Evolutionary conservation across 495 filamentous ascomycete genomes (phyloP).

Genomic region (Penicillium daleae): DNA sequence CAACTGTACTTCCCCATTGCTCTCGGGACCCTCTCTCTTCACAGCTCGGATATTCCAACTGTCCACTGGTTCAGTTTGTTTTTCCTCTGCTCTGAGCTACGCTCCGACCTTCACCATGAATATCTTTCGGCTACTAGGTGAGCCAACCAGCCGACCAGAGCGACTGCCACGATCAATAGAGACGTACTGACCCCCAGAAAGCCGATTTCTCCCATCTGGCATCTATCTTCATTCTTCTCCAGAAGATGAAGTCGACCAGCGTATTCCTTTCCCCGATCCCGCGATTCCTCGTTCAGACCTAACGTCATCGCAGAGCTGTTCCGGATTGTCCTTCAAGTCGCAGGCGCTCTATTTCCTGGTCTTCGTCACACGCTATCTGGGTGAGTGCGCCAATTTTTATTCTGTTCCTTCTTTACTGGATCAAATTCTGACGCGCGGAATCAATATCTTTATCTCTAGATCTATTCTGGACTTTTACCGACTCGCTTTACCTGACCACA

Average conservation of each 20-base stretch:
- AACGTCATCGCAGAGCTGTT: constrained; percentile 71
- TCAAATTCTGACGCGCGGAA: constrained; percentile 10
- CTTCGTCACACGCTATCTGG: constrained; percentile 90
- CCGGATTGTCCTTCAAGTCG: constrained; percentile 97
- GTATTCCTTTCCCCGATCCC: constrained; percentile 50
- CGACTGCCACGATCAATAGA: neutral
- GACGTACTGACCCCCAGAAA: constrained; percentile 38
- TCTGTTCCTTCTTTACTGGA: neutral
- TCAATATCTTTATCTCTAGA: constrained; percentile 52
- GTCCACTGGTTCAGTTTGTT: neutral
- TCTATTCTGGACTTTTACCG: constrained; percentile 82
- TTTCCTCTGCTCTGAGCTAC: neutral
- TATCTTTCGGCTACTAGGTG: constrained; percentile 85
- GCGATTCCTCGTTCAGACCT: constrained; percentile 3
- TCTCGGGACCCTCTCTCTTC: neutral
- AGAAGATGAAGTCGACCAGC: constrained; percentile 91
- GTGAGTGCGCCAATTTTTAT: constrained; percentile 45
- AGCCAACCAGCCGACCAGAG: constrained; percentile 25
- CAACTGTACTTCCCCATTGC: neutral
- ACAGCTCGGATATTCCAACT: neutral
- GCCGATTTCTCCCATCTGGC: constrained; percentile 93
- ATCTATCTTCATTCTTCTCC: constrained; percentile 91
- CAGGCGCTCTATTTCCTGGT: constrained; percentile 92
- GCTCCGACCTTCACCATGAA: constrained; percentile 63
- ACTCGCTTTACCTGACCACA: constrained; percentile 83